Base-by-base conservation (phyloP, 2,329 filamentous ascomycete genomes). In the Escovopsis sp. region DNA sequence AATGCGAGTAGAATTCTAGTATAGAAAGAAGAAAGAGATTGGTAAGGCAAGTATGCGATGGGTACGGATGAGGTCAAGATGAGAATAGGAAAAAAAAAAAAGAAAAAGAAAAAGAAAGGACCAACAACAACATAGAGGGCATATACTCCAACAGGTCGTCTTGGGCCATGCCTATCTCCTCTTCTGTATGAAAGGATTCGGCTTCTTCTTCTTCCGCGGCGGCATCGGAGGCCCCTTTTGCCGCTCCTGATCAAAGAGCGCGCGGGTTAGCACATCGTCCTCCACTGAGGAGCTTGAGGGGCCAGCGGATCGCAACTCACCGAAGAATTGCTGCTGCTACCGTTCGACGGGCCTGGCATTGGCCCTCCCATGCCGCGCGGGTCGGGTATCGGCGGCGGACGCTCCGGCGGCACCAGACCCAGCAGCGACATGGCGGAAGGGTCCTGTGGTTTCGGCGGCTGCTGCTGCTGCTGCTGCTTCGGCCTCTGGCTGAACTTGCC, bases 381-480 rank as follows among this genome's bases (percentile, higher is more conserved):
- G 12, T 48, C 46, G 10, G 53, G 44, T 12, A 48, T 49, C 26
- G 62, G 52, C 3, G 62, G 60, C 37, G 64, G 63, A 33, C 67
- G 58, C 45, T 65, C 60, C 6, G 68, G 68, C 19, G 69, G 68
- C 10, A 54, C 59, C 48, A 74, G 54, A 6, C 69, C 69, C 38
- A 73, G 57, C 18, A 69, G 65, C 43, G 68, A 64, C 67, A 73
- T 69, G 15, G 69, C 70, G 2, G 70, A 70, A 2, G 70, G 70
- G 42, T 74, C 70, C 26, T 32, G 28, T 3, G 28, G 28, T 11
- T 32, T 32, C n/a, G 61, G 59, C n/a, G 53, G 50, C 43, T 56
- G 55, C 4, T 51, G 45, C 8, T 51, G 50, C 43, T 56, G 55
- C 4, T 51, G 45, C 8, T 51, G 51, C 34, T 51, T 49, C 12